A percentile compares a stretch with the other conserved stretches of the same genome.
These are phyloP conservation scores for Pulveroboletus sp. DNA, from an alignment of 768 basidiomycete species.

Conservation along the genomic window DNA sequence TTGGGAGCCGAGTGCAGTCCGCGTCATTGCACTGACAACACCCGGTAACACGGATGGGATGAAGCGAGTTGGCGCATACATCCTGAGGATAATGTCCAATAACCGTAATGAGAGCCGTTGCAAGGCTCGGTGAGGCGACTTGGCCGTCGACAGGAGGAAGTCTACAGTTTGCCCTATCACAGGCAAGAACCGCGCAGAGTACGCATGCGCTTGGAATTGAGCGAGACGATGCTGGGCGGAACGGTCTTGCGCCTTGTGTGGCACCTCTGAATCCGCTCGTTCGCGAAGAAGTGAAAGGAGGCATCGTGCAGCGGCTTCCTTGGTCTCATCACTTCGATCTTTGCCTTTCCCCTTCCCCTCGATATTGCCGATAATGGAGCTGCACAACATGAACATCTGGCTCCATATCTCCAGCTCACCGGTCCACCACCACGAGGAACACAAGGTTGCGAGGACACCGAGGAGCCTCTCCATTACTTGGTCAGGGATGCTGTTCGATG, in stretches of 20 bases:
- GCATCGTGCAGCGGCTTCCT: conserved; percentile 67
- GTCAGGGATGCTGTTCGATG: conserved; percentile 65
- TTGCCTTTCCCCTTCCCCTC: conserved; percentile 67
- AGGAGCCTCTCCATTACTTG: conserved; percentile 76
- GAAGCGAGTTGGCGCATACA: conserved; percentile 49
- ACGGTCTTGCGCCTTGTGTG: conserved; percentile 24
- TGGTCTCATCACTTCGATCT: conserved; percentile 76
- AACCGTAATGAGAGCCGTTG: conserved; percentile 62
- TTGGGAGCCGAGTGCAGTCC: conserved; percentile 56
- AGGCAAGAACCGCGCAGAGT: conserved; percentile 55
- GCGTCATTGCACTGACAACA: conserved; percentile 71
- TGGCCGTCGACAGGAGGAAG: conserved; percentile 57
- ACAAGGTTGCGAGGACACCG: conserved; percentile 51
- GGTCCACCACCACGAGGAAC: conserved; percentile 81
- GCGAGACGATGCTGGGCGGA: conserved; percentile 32
- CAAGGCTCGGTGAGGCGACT: conserved; percentile 55
- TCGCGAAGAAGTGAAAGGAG: conserved; percentile 59
- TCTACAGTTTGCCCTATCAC: conserved; percentile 82
- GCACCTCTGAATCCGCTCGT: conserved; percentile 40
- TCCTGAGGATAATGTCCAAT: conserved; percentile 47
- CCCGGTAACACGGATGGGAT: conserved; percentile 78
- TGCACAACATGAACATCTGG: conserved; percentile 77
- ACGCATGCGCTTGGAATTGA: conserved; percentile 39
- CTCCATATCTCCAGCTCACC: conserved; percentile 74
- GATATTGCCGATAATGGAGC: conserved; percentile 59